These are phyloP conservation scores for Vitis hybrid DNA, from an alignment of 177 flowering plant species.

Conservation along the genomic window DNA sequence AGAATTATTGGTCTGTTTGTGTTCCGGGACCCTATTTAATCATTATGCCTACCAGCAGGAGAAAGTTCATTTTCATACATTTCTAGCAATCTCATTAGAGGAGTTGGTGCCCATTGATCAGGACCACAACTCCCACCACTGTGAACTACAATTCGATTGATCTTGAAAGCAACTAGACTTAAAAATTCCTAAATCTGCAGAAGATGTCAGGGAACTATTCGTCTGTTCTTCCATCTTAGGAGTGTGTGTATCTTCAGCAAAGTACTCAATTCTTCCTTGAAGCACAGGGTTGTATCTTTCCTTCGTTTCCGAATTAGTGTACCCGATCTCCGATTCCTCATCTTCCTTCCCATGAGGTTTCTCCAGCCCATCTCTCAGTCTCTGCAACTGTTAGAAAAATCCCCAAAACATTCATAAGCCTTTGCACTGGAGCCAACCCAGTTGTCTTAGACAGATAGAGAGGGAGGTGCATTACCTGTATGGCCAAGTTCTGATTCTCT, in stretches of 20 bases:
- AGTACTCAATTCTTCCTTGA: conserved; percentile 2
- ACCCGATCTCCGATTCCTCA: neutral
- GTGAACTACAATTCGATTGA: conserved; percentile 4
- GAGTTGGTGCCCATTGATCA: neutral
- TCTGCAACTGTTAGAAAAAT: conserved; percentile 7
- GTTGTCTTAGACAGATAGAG: neutral
- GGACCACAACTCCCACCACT: conserved; percentile 16
- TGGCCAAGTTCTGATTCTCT: conserved; percentile 21
- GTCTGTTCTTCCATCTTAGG: conserved; percentile 1
- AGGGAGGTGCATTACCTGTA: conserved; percentile 21
- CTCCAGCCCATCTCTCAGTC: neutral
- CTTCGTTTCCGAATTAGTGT: neutral
- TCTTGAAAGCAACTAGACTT: conserved; percentile 5
- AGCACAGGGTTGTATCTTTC: neutral
- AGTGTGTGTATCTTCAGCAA: neutral
- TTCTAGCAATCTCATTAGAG: neutral
- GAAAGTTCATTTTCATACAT: neutral
- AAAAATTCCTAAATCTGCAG: conserved; percentile 9
- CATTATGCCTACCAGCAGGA: neutral
- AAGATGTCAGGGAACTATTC: conserved; percentile 8
- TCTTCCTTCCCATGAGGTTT: neutral
- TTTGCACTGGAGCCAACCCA: neutral
- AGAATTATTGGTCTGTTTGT: too few relatives aligned
- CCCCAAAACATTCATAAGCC: neutral
- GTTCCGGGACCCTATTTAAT: too few relatives aligned